phyloP scores from a whole-genome alignment of 306 rosid species.

The Cercis canadensis region DNA sequence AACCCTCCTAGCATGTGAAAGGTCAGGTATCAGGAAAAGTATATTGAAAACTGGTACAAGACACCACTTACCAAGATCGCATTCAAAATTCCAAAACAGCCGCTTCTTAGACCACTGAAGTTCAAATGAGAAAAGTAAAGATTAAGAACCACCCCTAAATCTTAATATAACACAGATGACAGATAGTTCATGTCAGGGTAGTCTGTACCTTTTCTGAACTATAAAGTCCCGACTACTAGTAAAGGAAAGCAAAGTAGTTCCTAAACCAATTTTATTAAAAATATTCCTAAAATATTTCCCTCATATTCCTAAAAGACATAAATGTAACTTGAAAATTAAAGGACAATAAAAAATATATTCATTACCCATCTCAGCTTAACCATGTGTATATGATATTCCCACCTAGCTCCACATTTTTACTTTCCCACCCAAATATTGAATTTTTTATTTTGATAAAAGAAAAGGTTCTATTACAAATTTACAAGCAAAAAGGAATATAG shows the following conservation, averaged over 20 bases:
- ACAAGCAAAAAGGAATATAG: too few relatives aligned
- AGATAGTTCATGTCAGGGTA: slow-evolving; percentile 3
- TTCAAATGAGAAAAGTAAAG: slow-evolving; percentile 45
- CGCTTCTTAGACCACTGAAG: slow-evolving; percentile 79
- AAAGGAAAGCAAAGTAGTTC: not conserved
- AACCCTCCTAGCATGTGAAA: slow-evolving; percentile 19
- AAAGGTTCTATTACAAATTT: too few relatives aligned
- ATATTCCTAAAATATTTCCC: too few relatives aligned
- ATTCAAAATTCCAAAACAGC: slow-evolving; percentile 75
- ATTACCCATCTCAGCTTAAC: too few relatives aligned
- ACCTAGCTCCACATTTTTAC: too few relatives aligned
- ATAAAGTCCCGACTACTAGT: not conserved
- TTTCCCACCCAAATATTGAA: too few relatives aligned
- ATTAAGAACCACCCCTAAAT: slow-evolving; percentile 11
- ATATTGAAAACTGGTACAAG: slow-evolving; percentile 24
- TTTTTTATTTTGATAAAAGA: too few relatives aligned
- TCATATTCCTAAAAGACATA: too few relatives aligned
- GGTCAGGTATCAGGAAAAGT: not conserved
- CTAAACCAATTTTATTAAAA: too few relatives aligned
- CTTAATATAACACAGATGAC: slow-evolving; percentile 13
- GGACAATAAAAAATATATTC: too few relatives aligned
- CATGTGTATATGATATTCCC: too few relatives aligned
- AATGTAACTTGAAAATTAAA: too few relatives aligned
- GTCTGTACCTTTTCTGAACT: not conserved
- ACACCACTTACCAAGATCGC: slow-evolving; percentile 62